phyloP scores from a whole-genome alignment of 1,284 basidiomycete genomes.

The Singerocomus inundabilis region DNA sequence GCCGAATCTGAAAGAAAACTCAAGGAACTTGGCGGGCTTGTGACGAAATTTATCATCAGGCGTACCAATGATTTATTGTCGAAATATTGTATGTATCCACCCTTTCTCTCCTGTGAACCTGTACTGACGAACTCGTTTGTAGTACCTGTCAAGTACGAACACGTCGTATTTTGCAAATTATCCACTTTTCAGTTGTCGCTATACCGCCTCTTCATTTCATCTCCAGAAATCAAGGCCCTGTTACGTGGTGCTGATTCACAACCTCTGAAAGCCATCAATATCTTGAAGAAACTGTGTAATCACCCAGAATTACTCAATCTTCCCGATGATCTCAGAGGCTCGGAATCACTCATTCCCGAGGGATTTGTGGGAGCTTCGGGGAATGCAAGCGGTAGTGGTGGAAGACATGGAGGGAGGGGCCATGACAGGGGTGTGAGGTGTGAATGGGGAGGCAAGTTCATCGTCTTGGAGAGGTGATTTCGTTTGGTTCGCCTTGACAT shows the following conservation, averaged over 20 bases:
- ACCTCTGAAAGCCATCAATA: conserved; percentile 95
- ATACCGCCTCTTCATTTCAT: conserved; percentile 92
- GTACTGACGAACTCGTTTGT: conserved; percentile 9
- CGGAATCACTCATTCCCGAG: conserved; percentile 80
- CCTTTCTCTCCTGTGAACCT: background rate
- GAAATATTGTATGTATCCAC: conserved; percentile 79
- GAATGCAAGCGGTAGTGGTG: conserved; percentile 15
- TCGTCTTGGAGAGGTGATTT: conserved; percentile 85
- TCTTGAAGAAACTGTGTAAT: conserved; percentile 97
- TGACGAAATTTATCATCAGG: conserved; percentile 96
- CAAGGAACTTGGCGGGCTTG: conserved; percentile 88
- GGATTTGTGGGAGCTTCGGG: conserved; percentile 67
- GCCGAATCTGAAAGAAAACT: conserved; percentile 87
- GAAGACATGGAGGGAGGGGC: conserved; percentile 44
- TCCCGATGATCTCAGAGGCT: conserved; percentile 84
- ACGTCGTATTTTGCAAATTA: conserved; percentile 95
- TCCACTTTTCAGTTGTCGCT: conserved; percentile 88
- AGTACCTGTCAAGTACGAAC: conserved; percentile 99
- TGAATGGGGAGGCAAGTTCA: conserved; percentile 89
- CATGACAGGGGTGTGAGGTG: conserved; percentile 57
- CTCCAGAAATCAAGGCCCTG: conserved; percentile 91
- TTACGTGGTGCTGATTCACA: conserved; percentile 91
- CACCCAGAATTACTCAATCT: conserved; percentile 93
- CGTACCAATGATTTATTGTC: conserved; percentile 96
- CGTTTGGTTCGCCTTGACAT: background rate